Evolutionary conservation across 2,329 filamentous ascomycete species (phyloP), one percentile per base, ranked within the genome.

Genomic region (Trichophyton verrucosum): DNA sequence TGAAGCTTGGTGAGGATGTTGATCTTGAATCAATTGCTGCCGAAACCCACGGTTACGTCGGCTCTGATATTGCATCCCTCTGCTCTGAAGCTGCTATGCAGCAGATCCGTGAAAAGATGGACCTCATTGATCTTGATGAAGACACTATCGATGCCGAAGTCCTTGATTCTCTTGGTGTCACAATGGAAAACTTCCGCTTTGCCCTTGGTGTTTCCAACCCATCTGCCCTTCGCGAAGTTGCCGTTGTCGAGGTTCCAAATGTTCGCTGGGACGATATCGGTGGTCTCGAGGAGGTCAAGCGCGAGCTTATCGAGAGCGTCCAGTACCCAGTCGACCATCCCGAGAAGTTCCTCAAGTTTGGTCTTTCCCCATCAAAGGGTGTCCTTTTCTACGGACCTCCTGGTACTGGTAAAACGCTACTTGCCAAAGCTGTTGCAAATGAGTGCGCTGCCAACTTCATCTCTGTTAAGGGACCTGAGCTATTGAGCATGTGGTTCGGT

Each of bases 81-180:
- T 99, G 94, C 80, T 99, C 94, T 5, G 94, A 99, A 78, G 94
- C 94, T 73, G 94, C 94, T 65, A 99, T 99, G 94, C 94, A 99
- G 77, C 94, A 99, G 80, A 99, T 99, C 77, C 92, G 94, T 80
- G 94, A 99, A 80, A 99, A 99, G 87, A 99, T 99, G 94, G 94
- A 99, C 74, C 84, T 99, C 66, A 99, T 99, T 68, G 94, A 99
- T 77, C 83, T 99, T 38, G 94, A 99, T 66, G 94, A 99, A 79
- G 94, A 99, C 72, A 99, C 94, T 64, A 99, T 99, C 65, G 94
- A 99, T 70, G 94, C 94, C 33, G 94, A 99, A 80, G 94, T 99
- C 59, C 84, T 99, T 60, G 94, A 99, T 78, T 97, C 94, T 53
- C 86, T 99, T 55, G 94, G 94, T 74, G 94, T 99, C 57, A 99